Conservation (phyloP, 208 protist species). For the Vickermania ingenoplastis region DNA sequence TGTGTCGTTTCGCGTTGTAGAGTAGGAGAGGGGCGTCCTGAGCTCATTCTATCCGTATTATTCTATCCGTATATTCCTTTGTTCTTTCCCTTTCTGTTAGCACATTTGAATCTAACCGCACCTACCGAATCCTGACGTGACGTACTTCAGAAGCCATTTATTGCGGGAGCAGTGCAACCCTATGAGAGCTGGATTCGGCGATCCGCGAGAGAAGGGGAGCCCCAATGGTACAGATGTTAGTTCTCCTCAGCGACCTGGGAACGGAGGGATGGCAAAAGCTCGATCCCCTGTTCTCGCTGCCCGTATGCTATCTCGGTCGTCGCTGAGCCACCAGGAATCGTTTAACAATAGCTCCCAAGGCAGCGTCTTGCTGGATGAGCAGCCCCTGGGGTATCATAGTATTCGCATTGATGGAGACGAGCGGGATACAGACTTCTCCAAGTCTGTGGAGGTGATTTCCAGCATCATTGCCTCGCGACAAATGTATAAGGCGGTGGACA, state of each 20-base stretch:
- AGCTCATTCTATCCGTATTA: no score
- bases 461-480: constrained; percentile 48
- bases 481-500: constrained; percentile 62
- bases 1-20: no score
- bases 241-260: background rate
- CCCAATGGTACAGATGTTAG: background rate
- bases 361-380: constrained; percentile 1
- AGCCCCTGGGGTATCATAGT: constrained; percentile 31
- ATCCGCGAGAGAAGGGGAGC: no score
- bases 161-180: no score
- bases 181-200: no score
- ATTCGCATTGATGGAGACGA: constrained; percentile 75
- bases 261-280: background rate
- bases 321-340: background rate
- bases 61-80: no score
- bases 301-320: background rate
- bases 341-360: constrained; percentile 3
- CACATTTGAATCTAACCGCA: no score
- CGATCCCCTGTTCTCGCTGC: background rate
- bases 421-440: constrained; percentile 60
- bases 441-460: constrained; percentile 63
- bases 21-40: no score
- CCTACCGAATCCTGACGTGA: no score
- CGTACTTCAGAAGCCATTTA: no score
- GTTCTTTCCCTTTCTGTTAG: no score